Evolutionary conservation across 257 asterid species (phyloP), one percentile per base, ranked within the genome.

Genomic region (Leptodermis oblonga): DNA sequence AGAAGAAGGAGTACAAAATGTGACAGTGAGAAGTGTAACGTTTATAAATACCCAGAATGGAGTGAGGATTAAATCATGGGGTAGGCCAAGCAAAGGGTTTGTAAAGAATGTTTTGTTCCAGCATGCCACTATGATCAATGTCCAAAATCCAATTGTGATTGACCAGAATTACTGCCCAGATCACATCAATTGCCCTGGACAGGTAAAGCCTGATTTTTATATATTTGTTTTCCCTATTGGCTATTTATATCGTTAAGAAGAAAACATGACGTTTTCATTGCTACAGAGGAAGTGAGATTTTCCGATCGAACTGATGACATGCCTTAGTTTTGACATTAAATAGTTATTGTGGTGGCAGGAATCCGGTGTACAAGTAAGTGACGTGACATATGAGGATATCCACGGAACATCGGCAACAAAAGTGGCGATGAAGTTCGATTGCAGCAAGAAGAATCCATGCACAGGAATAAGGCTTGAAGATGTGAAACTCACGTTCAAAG

Each of bases 151-250:
- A 26, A 85, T 88, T 11, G 75, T 88, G 0, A 86, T 88, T 18
- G 92, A 88, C 82, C 92, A 88, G 53, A 77, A 88, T 68, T 88
- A 88, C 67, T 88, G 92, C 74, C 90, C 90, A 8, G 30, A 42
- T 49, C 62, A 76, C 68, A 65, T 41, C 55, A 73, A 79, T 37
- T 83, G 91, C 51, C 89, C 91, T 18, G 80, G 76, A 4, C 82
- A 87, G 88, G 94, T n/a, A n/a, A n/a, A n/a, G n/a, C n/a, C n/a
- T 87, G 70, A 25, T n/a, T n/a, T n/a, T n/a, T n/a, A n/a, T n/a
- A n/a, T n/a, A n/a, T n/a, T n/a, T n/a, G n/a, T n/a, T n/a, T n/a
- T n/a, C n/a, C n/a, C n/a, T n/a, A n/a, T n/a, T n/a, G n/a, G n/a
- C n/a, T n/a, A n/a, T n/a, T n/a, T n/a, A n/a, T n/a, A n/a, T n/a